Conservation (phyloP, 768 basidiomycete genomes). For the Guyanaporus albipodus region DNA sequence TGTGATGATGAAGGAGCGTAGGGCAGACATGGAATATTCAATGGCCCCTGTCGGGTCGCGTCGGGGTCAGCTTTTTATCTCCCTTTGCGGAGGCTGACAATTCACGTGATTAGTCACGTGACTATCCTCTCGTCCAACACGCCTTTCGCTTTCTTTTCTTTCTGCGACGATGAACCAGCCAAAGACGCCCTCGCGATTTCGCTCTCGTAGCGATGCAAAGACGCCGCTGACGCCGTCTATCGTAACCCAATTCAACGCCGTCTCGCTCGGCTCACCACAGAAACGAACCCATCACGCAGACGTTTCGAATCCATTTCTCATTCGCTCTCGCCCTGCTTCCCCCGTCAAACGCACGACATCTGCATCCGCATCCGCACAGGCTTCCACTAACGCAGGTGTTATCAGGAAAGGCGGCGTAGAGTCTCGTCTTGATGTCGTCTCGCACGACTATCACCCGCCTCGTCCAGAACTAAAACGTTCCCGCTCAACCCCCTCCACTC, state of each 20-base stretch:
- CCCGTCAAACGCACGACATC: slow-evolving; percentile 61
- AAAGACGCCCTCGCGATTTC: slow-evolving; percentile 45
- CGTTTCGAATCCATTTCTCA: slow-evolving; percentile 60
- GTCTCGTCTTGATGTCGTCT: slow-evolving; percentile 71
- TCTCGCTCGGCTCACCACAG: slow-evolving; percentile 32
- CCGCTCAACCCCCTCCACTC: slow-evolving; percentile 63
- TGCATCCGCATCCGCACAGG: slow-evolving; percentile 41
- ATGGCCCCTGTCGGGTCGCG: not conserved
- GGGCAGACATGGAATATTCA: slow-evolving; percentile 4
- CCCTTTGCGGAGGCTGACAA: slow-evolving; percentile 18
- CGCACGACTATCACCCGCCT: slow-evolving; percentile 70
- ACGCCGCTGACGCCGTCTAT: slow-evolving; percentile 47
- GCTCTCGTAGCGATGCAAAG: slow-evolving; percentile 47
- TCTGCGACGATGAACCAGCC: slow-evolving; percentile 29
- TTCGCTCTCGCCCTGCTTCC: slow-evolving; percentile 52
- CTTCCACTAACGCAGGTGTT: slow-evolving; percentile 66
- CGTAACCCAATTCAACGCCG: slow-evolving; percentile 36
- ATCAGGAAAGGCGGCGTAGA: slow-evolving; percentile 77
- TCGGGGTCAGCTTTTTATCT: no score
- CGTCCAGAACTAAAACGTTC: slow-evolving; percentile 64
- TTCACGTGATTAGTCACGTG: slow-evolving; percentile 20
- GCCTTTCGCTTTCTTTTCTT: not conserved
- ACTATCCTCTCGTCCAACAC: slow-evolving; percentile 14
- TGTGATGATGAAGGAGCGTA: slow-evolving; percentile 18
- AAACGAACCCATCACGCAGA: slow-evolving; percentile 40